These are phyloP conservation scores for Coemansia sp. DNA, from an alignment of 192 early-diverging fungal genomes.

Conservation along the genomic window DNA sequence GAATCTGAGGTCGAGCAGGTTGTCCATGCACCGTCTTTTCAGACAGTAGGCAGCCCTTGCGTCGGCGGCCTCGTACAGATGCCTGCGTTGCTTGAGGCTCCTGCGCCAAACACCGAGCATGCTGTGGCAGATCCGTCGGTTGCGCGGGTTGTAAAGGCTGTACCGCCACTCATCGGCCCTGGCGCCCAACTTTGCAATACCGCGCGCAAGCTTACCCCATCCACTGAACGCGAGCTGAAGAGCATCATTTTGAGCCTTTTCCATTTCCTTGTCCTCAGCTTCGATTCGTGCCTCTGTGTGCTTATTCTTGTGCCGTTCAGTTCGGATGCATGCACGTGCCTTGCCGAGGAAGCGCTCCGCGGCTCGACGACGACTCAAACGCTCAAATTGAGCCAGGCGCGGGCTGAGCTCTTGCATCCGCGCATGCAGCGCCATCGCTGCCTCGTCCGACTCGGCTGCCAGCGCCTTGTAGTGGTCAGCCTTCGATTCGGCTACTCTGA, in stretches of 20 bases:
- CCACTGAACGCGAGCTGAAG: not conserved
- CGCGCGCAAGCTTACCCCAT: constrained; percentile 14
- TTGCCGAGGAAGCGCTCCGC: not conserved
- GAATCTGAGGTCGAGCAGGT: not conserved
- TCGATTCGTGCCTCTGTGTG: not conserved
- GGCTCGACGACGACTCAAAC: not conserved
- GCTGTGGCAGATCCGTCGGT: not conserved
- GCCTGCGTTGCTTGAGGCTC: constrained; percentile 5
- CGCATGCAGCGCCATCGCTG: constrained; percentile 4
- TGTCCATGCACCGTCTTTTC: constrained; percentile 3
- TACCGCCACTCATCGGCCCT: constrained; percentile 13
- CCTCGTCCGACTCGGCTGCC: constrained; percentile 4
- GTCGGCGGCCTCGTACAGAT: constrained; percentile 15
- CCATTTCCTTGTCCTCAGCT: not conserved
- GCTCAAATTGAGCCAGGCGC: not conserved
- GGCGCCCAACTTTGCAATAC: not conserved
- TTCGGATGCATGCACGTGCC: constrained; percentile 5
- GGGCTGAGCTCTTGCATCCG: constrained; percentile 8
- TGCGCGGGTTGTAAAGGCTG: not conserved
- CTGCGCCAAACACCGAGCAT: constrained; percentile 11
- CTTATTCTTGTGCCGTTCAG: not conserved
- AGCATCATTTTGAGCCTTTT: not conserved
- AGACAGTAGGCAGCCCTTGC: not conserved
- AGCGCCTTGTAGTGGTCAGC: constrained; percentile 15
- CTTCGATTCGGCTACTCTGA: not conserved